A percentile compares a stretch with the other conserved stretches of the same genome.
phyloP scores from a whole-genome alignment of 371 early-diverging fungal species.

The Mucor sp. region DNA sequence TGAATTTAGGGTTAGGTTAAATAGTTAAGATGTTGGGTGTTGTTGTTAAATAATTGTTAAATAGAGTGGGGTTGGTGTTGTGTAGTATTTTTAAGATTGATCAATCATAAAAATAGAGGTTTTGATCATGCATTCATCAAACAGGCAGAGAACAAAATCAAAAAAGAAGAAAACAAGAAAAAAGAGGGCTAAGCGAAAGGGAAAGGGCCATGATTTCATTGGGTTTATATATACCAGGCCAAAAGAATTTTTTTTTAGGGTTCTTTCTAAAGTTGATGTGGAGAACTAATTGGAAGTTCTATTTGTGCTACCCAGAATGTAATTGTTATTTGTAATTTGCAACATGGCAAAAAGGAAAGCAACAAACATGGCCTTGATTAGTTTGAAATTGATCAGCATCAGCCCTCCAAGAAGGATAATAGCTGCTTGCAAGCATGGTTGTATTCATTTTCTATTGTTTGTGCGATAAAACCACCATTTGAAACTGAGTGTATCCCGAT shows the following conservation, averaged over 20 bases:
- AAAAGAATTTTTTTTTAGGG: neutral
- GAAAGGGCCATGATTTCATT: neutral
- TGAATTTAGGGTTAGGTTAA: conserved; percentile 14
- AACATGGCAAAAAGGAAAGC: neutral
- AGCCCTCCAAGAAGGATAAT: neutral
- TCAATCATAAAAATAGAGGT: neutral
- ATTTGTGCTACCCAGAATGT: neutral
- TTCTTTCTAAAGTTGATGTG: neutral
- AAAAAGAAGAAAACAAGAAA: conserved; percentile 2
- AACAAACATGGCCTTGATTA: conserved; percentile 2
- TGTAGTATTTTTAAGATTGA: neutral
- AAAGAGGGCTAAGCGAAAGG: neutral
- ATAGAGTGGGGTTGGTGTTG: conserved; percentile 8
- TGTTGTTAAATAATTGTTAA: neutral
- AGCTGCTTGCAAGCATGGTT: neutral
- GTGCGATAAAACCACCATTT: neutral
- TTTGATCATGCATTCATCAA: neutral
- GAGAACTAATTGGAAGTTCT: neutral
- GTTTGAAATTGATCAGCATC: neutral
- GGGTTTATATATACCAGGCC: neutral
- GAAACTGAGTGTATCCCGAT: conserved; percentile 22
- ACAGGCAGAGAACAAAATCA: neutral
- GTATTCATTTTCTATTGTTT: neutral
- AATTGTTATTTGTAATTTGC: neutral
- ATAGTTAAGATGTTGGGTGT: neutral